Conservation (phyloP, 257 asterid genomes). For the Solanum gandarillasii region DNA sequence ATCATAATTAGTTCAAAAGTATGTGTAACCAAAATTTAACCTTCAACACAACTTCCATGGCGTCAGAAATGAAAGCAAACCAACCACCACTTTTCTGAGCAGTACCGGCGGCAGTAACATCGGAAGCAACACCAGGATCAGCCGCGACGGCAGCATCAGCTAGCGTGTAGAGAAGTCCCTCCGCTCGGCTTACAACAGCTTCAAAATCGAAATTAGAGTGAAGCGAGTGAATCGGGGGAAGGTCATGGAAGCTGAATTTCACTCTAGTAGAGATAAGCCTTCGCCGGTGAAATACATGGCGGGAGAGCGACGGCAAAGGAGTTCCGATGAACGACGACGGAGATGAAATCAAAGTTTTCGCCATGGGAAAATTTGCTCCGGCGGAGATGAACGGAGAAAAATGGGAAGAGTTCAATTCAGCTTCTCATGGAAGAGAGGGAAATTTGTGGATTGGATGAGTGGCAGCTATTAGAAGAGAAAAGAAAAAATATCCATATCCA, state of each 20-base stretch:
- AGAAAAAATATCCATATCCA: not conserved
- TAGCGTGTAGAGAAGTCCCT: slow-evolving; percentile 67
- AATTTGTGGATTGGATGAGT: slow-evolving; percentile 8
- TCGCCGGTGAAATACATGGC: slow-evolving; percentile 29
- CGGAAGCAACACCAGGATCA: slow-evolving; percentile 36
- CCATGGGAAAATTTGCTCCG: slow-evolving; percentile 36
- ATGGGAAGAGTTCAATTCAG: not conserved
- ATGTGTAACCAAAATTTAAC: slow-evolving; percentile 12
- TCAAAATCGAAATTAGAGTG: slow-evolving; percentile 31
- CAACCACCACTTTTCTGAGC: slow-evolving; percentile 78
- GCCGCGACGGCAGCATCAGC: slow-evolving; percentile 88
- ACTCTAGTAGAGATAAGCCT: slow-evolving; percentile 44
- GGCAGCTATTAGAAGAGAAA: not conserved
- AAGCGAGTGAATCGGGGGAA: slow-evolving; percentile 37
- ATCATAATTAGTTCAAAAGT: not conserved
- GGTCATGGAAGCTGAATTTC: slow-evolving; percentile 55
- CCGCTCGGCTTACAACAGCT: slow-evolving; percentile 52
- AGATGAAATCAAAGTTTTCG: slow-evolving; percentile 81
- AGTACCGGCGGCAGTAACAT: slow-evolving; percentile 15
- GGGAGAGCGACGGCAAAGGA: slow-evolving; percentile 45
- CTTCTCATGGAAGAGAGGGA: not conserved
- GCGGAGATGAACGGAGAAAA: not conserved
- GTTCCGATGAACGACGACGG: slow-evolving; percentile 51
- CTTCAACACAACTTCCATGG: slow-evolving; percentile 94
- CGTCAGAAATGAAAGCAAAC: slow-evolving; percentile 92